phyloP scores from a whole-genome alignment of 1,139 yeast species.

The Cylindricascospora bacillispora region DNA sequence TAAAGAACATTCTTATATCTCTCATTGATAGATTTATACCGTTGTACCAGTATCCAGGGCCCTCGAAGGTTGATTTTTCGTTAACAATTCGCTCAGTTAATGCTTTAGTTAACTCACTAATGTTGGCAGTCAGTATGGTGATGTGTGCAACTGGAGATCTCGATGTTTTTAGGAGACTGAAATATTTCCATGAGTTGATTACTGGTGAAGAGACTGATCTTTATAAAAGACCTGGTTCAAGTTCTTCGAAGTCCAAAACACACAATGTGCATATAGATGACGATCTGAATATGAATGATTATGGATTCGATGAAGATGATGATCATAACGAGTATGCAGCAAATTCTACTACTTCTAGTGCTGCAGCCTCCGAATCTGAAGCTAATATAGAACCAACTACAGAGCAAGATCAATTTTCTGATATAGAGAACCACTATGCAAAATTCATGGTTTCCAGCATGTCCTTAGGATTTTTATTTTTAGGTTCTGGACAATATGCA shows the following conservation, averaged over 20 bases:
- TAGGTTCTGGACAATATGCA: conserved; percentile 91
- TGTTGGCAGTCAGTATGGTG: conserved; percentile 54
- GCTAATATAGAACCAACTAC: conserved; percentile 2
- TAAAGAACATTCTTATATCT: conserved; percentile 46
- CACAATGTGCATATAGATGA: neutral
- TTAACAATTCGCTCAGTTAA: conserved; percentile 46
- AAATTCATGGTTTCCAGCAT: conserved; percentile 68
- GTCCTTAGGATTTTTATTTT: conserved; percentile 75
- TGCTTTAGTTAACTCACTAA: conserved; percentile 46
- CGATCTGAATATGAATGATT: neutral
- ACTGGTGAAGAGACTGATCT: conserved; percentile 21
- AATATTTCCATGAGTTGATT: conserved; percentile 47
- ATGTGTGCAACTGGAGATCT: conserved; percentile 93
- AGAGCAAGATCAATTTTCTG: conserved; percentile 6
- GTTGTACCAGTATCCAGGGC: conserved; percentile 37
- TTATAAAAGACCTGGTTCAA: conserved; percentile 5
- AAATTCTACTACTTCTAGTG: neutral
- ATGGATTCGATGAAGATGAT: neutral
- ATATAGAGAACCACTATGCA: conserved; percentile 38
- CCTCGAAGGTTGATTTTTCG: conserved; percentile 43
- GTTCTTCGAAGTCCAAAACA: neutral
- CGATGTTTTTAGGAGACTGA: conserved; percentile 56
- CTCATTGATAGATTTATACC: conserved; percentile 51
- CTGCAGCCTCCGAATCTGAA: neutral
- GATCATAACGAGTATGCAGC: neutral